Evolutionary conservation across 257 asterid genomes (phyloP), one percentile per base, ranked within the genome.

Genomic region (Ajuga chamaepitys): DNA sequence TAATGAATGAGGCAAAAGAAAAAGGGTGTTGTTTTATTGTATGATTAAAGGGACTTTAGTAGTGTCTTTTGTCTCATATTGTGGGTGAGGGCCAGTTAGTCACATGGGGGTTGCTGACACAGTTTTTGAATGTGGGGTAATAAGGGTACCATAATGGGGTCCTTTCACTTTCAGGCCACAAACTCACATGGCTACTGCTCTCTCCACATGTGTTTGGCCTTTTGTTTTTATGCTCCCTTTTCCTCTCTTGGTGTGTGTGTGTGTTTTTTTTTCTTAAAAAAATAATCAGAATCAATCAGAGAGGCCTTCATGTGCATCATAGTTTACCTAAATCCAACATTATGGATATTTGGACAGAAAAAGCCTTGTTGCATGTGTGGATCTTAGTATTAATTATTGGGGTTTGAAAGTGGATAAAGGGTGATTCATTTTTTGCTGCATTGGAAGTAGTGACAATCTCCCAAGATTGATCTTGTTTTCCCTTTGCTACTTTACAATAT

Each of bases 21-120:
- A 68, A 63, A 58, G 53, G 66, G 70, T 7, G 53, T 47, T 46
- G 24, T 69, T 64, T 74, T 47, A 64, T 67, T 72, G 45, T 44
- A 77, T 70, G 32, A 74, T 67, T 75, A 73, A 74, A 78, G 81
- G 51, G 48, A 9, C 72, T 78, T 75, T 78, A 66, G 65, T 75
- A 37, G 77, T 10, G 61, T 59, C 47, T 67, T 76, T 82, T 79
- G 82, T 78, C 82, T 76, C 61, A 68, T 68, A 45, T 50, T 59
- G 68, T 58, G 75, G 74, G 71, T 64, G 80, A 61, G 78, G 84
- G 77, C 70, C 80, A 69, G 67, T 38, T 63, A 38, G 22, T 71
- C 86, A 81, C 86, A 75, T 81, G 83, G 83, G 72, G 72, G 25
- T 30, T 48, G 50, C 74, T 72, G 78, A 74, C 78, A 80, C 62